Evolutionary conservation across 441 rosid genomes (phyloP).

Genomic region (Capsella rubella): DNA sequence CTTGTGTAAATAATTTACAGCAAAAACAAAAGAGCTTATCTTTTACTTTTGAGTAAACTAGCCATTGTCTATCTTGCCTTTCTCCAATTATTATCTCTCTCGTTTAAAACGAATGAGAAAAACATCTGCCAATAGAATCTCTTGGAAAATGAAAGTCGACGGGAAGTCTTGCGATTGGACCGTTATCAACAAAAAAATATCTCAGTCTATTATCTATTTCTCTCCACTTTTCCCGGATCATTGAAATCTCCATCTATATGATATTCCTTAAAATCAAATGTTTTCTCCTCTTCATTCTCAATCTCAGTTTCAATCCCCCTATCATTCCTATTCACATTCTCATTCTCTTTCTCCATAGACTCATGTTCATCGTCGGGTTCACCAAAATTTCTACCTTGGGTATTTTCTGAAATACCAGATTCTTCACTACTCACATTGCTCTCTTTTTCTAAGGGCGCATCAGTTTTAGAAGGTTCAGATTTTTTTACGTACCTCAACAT

Average conservation of each 20-base stretch:
- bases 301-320: too few relatives aligned
- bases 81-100: neutral
- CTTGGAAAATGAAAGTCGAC: neutral
- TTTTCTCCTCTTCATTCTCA: neutral
- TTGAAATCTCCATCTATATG: neutral
- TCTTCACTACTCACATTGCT: too few relatives aligned
- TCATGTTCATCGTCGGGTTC: neutral
- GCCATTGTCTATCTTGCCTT: neutral
- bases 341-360: neutral
- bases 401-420: too few relatives aligned
- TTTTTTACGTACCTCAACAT: too few relatives aligned
- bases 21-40: neutral
- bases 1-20: neutral
- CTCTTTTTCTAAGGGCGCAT: too few relatives aligned
- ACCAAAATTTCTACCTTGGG: too few relatives aligned
- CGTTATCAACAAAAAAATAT: neutral
- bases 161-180: neutral
- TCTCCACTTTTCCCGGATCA: neutral
- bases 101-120: neutral
- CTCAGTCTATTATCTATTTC: neutral
- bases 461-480: too few relatives aligned
- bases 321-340: neutral
- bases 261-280: neutral
- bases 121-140: neutral
- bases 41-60: slow-evolving; percentile 2